Base-by-base conservation (phyloP, 2,329 filamentous ascomycete species). In the Aspergillus novoparasiticus region DNA sequence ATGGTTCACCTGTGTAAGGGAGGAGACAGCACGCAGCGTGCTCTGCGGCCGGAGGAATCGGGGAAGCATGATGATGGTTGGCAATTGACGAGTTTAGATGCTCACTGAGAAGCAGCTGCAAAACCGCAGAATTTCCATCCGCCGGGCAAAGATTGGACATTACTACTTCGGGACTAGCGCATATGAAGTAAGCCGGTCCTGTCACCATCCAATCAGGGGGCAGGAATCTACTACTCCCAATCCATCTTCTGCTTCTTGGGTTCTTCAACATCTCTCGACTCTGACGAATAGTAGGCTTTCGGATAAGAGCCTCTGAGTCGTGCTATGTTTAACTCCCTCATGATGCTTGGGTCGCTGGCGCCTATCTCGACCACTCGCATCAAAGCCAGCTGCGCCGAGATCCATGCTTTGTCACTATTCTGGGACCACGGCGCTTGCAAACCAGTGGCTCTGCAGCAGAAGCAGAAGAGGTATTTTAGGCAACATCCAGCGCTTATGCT, bases 31-130 rank as follows among this genome's bases (percentile, higher is more conserved):
- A 68, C 80, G 80, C 75, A 82, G 76, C 67, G 75, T 73, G 66
- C 74, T 71, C 74, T 80, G 78, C 77, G 79, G 79, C 78, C 80
- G 75, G 71, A 75, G 68, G 64, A 78, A 67, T 70, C 76, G 74
- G 72, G 77, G 76, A 70, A 81, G 73, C 76, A 82, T 80, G 72
- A 76, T 78, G 75, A 69, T 51, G 57, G 60, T 54, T 67, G 60
- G 64, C 59, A 66, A 64, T 67, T 64, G 69, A 65, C 61, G 64
- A 57, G 55, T 46, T 55, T 39, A 66, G 59, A 64, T 67, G 55
- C 53, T 58, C 53, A 36, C 46, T 39, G 46, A 60, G 48, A 62
- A 55, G 58, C 58, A 63, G 60, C 59, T 61, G 58, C 61, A 63
- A 66, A 63, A 60, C 68, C 72, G 71, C 73, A 78, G 74, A 76